Evolutionary conservation across 768 basidiomycete genomes (phyloP).

Genomic region (Russula griseocarnosa): DNA sequence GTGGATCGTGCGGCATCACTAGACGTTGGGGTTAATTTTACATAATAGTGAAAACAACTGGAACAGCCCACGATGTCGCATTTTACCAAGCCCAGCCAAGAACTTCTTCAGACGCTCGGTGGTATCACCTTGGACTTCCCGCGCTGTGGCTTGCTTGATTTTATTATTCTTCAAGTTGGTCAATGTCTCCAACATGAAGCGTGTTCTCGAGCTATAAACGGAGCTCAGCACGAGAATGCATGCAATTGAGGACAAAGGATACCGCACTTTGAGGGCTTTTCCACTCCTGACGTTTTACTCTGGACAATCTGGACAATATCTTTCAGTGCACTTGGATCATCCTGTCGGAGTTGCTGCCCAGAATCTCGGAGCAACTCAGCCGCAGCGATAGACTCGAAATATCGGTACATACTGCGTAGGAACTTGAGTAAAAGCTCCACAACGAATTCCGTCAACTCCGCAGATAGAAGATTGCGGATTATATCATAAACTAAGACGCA

Average conservation of each 20-base stretch:
- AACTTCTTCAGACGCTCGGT: slow-evolving; percentile 89
- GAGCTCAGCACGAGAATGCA: background rate
- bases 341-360: slow-evolving; percentile 85
- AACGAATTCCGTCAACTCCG: slow-evolving; percentile 65
- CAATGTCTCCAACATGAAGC: slow-evolving; percentile 94
- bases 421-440: slow-evolving; percentile 88
- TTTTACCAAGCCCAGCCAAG: slow-evolving; percentile 69
- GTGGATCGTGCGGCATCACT: slow-evolving; percentile 82
- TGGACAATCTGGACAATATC: slow-evolving; percentile 87
- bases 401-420: slow-evolving; percentile 56
- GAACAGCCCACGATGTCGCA: slow-evolving; percentile 54
- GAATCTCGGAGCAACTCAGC: slow-evolving; percentile 51
- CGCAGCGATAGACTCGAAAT: background rate
- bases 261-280: slow-evolving; percentile 50
- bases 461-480: slow-evolving; percentile 66
- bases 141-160: slow-evolving; percentile 55
- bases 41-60: slow-evolving; percentile 1
- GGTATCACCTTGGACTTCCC: slow-evolving; percentile 69
- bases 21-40: slow-evolving; percentile 6
- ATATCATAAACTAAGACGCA: slow-evolving; percentile 88
- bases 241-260: background rate
- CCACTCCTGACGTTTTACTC: slow-evolving; percentile 53
- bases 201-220: slow-evolving; percentile 69
- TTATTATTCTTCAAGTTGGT: slow-evolving; percentile 92
- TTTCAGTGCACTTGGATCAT: slow-evolving; percentile 88